Evolutionary conservation across 1,284 basidiomycete species (phyloP), one percentile per base, ranked within the genome.

Genomic region (Serendipita sp.): DNA sequence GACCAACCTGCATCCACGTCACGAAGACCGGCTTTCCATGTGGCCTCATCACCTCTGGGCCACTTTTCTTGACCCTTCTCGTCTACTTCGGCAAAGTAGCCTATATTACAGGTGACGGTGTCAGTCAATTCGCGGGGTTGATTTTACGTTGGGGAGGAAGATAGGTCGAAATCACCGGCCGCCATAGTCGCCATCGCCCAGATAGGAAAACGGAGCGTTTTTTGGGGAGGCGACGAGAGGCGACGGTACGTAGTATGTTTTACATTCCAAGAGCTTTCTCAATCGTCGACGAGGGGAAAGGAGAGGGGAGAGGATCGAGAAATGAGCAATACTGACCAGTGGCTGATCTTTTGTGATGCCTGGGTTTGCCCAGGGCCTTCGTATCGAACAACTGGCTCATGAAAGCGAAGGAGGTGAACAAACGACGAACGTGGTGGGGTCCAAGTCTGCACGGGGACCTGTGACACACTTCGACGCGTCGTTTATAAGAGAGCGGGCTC

Each of bases 21-120:
- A 62, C 84, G 77, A 70, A 83, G 77, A 0, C 82, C 84, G 3
- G 75, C 78, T 73, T 86, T 88, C 91, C 91, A 93, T 0, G 79
- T 79, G 64, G 78, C 75, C 71, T 93, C 88, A 45, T 93, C 88
- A 43, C 91, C 91, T 66, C 81, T 78, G 32, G 90, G 90, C 88
- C 90, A 93, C 71, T 85, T 85, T 70, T 90, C 87, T 69, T 88
- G 84, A 43, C 86, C 88, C 49, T 77, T 71, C 10, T 79, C 82
- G 66, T 90, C 88, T 45, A 81, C 81, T 69, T 90, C 88, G 3
- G 87, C 84, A 5, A 83, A 72, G 69, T 87, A 89, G 22, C 85
- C 88, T 89, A 66, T 45, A 62, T 15, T 29, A 22, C 6, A 15
- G 29, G 32, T 22, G 32, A 22, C 22, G 26, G 17, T 8, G 32